phyloP scores from a whole-genome alignment of 2,329 filamentous ascomycete genomes.

The Gnomoniopsis smithogilvyi region DNA sequence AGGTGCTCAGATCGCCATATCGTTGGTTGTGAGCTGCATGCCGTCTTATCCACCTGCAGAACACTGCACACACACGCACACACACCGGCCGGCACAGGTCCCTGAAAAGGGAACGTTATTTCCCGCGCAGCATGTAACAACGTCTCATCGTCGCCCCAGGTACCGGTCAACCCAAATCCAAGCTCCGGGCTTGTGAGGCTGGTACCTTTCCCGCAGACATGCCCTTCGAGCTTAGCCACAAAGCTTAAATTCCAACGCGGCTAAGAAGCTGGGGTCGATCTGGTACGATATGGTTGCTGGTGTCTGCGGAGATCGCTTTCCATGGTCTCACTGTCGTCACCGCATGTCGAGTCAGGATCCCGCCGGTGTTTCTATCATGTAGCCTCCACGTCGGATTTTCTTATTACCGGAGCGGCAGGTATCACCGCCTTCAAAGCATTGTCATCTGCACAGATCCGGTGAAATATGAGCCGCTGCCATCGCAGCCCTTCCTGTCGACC shows the following conservation, averaged over 20 bases:
- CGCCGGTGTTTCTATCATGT: too few species aligned
- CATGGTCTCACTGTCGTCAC: neutral
- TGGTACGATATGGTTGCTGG: neutral
- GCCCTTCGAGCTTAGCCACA: constrained; percentile 1
- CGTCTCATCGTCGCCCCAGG: neutral
- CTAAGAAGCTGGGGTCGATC: constrained; percentile 1
- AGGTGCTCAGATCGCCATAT: neutral
- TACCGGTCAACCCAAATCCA: neutral
- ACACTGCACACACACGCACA: too few species aligned
- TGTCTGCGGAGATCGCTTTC: too few species aligned
- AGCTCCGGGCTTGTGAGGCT: neutral
- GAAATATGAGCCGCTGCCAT: neutral
- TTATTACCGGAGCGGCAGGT: too few species aligned
- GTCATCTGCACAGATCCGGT: too few species aligned
- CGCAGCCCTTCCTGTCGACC: neutral
- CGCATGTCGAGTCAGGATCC: neutral
- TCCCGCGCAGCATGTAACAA: neutral
- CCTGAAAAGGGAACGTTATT: neutral
- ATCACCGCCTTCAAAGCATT: too few species aligned
- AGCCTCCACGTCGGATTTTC: too few species aligned
- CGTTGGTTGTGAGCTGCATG: neutral
- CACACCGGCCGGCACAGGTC: neutral
- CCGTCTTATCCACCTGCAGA: neutral
- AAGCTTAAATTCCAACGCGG: constrained; percentile 9
- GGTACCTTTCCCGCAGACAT: neutral